Percentiles rank a stretch among this genome's conserved stretches.
These are phyloP conservation scores for Exophiala mesophila DNA, from an alignment of 2,329 filamentous ascomycete genomes.

Conservation along the genomic window DNA sequence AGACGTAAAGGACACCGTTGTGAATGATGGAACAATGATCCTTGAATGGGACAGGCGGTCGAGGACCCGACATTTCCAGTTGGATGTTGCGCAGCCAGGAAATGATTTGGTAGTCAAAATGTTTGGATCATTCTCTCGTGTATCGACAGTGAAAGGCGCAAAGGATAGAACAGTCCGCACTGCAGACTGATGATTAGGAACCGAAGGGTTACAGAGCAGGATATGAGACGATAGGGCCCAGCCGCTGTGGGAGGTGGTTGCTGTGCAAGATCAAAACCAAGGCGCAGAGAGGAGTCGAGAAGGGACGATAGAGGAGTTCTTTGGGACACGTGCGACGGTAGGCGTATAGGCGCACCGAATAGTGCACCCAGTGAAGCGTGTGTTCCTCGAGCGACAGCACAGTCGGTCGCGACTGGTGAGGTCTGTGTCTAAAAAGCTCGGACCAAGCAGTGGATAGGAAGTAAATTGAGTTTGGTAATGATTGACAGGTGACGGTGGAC, in stretches of 20 bases:
- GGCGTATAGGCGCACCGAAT: too few relatives aligned
- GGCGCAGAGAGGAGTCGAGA: too few relatives aligned
- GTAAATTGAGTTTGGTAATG: slow-evolving; percentile 1
- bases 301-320: too few relatives aligned
- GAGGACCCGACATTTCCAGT: slow-evolving; percentile 62
- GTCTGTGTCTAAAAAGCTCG: slow-evolving; percentile 3
- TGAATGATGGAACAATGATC: slow-evolving; percentile 77
- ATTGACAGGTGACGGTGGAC: slow-evolving; percentile 2
- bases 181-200: slow-evolving; percentile 1
- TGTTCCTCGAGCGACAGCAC: slow-evolving; percentile 17
- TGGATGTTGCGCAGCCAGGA: slow-evolving; percentile 4
- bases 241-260: too few relatives aligned
- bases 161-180: neutral
- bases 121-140: slow-evolving; percentile 14
- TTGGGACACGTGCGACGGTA: too few relatives aligned
- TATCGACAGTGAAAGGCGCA: neutral
- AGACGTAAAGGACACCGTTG: slow-evolving; percentile 79
- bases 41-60: slow-evolving; percentile 64
- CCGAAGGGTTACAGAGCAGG: slow-evolving; percentile 3
- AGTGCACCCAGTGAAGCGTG: too few relatives aligned
- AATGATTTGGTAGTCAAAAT: slow-evolving; percentile 9
- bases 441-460: slow-evolving; percentile 3
- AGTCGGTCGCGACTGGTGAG: neutral
- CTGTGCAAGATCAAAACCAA: slow-evolving; percentile 2
- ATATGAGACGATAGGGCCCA: neutral